Evolutionary conservation across 768 basidiomycete species (phyloP).

Genomic region (Terana coerulea): DNA sequence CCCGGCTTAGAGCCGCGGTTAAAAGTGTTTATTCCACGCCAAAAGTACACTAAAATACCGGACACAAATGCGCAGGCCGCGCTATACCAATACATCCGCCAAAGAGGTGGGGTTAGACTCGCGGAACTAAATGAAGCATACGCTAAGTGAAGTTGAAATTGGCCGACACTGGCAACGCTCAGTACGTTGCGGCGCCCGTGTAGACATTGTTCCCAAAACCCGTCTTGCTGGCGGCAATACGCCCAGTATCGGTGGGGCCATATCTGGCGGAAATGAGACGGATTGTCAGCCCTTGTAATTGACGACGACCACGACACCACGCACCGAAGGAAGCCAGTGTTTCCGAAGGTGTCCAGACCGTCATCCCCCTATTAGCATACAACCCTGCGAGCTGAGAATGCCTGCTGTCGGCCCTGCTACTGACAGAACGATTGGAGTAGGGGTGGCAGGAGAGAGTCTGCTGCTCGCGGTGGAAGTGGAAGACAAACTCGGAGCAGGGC

Average conservation of each 20-base stretch:
- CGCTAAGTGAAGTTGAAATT: background rate
- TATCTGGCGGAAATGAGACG: conserved; percentile 7
- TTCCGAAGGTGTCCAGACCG: conserved; percentile 92
- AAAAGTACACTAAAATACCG: too few species aligned
- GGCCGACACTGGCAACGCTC: background rate
- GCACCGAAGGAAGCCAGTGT: conserved; percentile 66
- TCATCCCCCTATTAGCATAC: conserved; percentile 80
- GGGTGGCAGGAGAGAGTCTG: conserved; percentile 26
- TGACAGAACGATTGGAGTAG: conserved; percentile 27
- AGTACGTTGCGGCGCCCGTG: background rate
- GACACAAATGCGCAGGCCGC: background rate
- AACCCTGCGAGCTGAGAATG: conserved; percentile 67
- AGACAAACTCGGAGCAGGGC: conserved; percentile 23
- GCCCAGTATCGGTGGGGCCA: conserved; percentile 18
- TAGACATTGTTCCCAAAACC: conserved; percentile 5
- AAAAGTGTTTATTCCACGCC: too few species aligned
- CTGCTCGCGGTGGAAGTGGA: conserved; percentile 24
- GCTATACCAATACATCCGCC: conserved; percentile 1
- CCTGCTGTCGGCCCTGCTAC: conserved; percentile 48
- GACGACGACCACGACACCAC: conserved; percentile 11
- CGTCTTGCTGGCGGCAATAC: conserved; percentile 21
- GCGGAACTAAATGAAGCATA: background rate
- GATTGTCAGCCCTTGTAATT: background rate
- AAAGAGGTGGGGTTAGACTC: background rate
- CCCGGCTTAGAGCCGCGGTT: too few species aligned